phyloP scores from a whole-genome alignment of 2,329 filamentous ascomycete species.

The Alternaria arbusti region DNA sequence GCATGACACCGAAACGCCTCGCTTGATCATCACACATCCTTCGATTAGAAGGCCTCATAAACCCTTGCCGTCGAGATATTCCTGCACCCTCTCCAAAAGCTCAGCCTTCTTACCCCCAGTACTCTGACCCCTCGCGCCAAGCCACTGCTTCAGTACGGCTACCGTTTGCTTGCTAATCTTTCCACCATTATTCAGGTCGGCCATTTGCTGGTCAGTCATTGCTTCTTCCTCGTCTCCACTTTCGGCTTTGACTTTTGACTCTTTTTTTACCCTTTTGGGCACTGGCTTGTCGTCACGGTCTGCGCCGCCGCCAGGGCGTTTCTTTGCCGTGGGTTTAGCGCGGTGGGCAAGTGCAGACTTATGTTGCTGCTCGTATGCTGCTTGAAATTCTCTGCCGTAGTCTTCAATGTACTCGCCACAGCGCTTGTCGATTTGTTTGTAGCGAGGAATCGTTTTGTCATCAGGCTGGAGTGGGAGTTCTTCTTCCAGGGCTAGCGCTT shows the following conservation, averaged over 20 bases:
- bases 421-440: slow-evolving; percentile 84
- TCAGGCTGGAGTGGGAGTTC: slow-evolving; percentile 76
- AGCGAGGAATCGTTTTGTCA: slow-evolving; percentile 85
- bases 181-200: slow-evolving; percentile 51
- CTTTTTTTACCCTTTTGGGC: slow-evolving; percentile 37
- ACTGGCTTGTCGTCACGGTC: slow-evolving; percentile 23
- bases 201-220: slow-evolving; percentile 54
- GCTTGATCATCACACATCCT: not conserved
- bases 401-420: slow-evolving; percentile 78
- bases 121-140: slow-evolving; percentile 32
- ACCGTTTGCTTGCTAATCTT: slow-evolving; percentile 52
- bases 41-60: not conserved
- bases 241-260: slow-evolving; percentile 31
- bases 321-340: slow-evolving; percentile 49
- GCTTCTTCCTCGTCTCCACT: slow-evolving; percentile 29
- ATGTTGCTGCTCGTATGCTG: slow-evolving; percentile 57
- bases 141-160: slow-evolving; percentile 41
- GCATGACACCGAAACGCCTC: not conserved
- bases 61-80: not conserved
- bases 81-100: not conserved
- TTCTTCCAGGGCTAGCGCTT: slow-evolving; percentile 89
- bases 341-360: slow-evolving; percentile 51
- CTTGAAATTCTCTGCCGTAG: slow-evolving; percentile 74
- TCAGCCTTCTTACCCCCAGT: slow-evolving; percentile 41
- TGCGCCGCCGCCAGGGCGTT: slow-evolving; percentile 46